Evolutionary conservation across 1,284 basidiomycete genomes (phyloP).

Genomic region (Tranzscheliella williamsii): DNA sequence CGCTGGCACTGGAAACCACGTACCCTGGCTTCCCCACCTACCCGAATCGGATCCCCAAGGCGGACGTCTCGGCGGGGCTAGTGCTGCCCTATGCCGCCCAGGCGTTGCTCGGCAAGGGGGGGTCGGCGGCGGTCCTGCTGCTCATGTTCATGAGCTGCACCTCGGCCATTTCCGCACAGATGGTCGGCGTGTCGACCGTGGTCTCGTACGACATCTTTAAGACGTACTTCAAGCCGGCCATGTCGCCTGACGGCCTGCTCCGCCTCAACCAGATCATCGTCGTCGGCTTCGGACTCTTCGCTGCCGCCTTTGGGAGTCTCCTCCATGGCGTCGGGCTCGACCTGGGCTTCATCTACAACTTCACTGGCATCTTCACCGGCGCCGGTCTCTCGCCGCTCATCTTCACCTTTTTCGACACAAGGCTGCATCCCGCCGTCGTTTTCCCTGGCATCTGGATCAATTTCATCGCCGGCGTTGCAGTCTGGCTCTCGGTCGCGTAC

Average conservation of each 20-base stretch:
- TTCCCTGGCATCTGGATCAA: slow-evolving; percentile 56
- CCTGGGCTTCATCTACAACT: slow-evolving; percentile 47
- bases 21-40: slow-evolving; percentile 48
- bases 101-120: slow-evolving; percentile 48
- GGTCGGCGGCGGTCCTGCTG: slow-evolving; percentile 41
- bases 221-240: slow-evolving; percentile 42
- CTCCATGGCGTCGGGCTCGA: slow-evolving; percentile 53
- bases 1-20: slow-evolving; percentile 47
- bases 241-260: slow-evolving; percentile 38
- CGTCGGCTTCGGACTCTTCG: slow-evolving; percentile 50
- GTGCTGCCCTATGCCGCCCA: slow-evolving; percentile 52
- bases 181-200: slow-evolving; percentile 44
- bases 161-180: slow-evolving; percentile 48
- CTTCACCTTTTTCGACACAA: slow-evolving; percentile 52
- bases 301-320: slow-evolving; percentile 51
- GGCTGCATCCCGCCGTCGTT: slow-evolving; percentile 43
- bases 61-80: slow-evolving; percentile 48
- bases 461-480: slow-evolving; percentile 47
- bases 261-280: slow-evolving; percentile 48
- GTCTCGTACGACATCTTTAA: slow-evolving; percentile 45
- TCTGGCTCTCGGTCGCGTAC: slow-evolving; percentile 52
- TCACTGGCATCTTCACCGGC: slow-evolving; percentile 45
- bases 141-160: slow-evolving; percentile 57
- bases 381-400: slow-evolving; percentile 41
- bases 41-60: slow-evolving; percentile 37